A percentile compares a stretch with the other conserved stretches of the same genome.
Evolutionary conservation across 1,139 yeast genomes (phyloP).

Genomic region (Sugiyamaella neomexicana): DNA sequence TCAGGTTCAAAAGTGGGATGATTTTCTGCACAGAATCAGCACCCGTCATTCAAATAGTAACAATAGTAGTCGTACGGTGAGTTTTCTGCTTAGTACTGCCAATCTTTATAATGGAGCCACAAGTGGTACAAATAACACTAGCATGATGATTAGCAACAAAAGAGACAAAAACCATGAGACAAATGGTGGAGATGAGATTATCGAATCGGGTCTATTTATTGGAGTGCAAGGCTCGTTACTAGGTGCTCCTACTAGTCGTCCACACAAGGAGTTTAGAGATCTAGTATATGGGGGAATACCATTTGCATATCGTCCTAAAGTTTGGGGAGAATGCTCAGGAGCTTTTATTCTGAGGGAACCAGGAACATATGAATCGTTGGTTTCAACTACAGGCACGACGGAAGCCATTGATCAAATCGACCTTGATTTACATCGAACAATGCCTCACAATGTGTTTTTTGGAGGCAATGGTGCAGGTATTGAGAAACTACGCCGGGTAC

Average conservation of each 20-base stretch:
- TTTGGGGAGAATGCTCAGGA: conserved; percentile 60
- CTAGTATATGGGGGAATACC: conserved; percentile 53
- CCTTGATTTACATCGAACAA: conserved; percentile 56
- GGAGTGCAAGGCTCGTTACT: conserved; percentile 45
- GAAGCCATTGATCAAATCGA: conserved; percentile 54
- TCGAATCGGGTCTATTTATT: conserved; percentile 41
- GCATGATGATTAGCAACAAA: not conserved
- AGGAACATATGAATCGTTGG: conserved; percentile 48
- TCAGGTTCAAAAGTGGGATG: conserved; percentile 41
- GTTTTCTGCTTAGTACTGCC: conserved; percentile 17
- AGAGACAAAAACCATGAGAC: not conserved
- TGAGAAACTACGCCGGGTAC: conserved; percentile 49
- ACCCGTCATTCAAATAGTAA: conserved; percentile 11
- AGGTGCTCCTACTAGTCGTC: conserved; percentile 22
- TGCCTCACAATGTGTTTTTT: conserved; percentile 58
- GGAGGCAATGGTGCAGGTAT: conserved; percentile 58
- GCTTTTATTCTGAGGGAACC: conserved; percentile 50
- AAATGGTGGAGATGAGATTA: conserved; percentile 21
- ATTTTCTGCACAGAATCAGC: conserved; percentile 36
- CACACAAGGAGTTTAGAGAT: conserved; percentile 42
- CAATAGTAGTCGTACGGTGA: not conserved
- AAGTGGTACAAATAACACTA: not conserved
- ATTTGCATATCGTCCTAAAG: conserved; percentile 47
- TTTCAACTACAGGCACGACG: conserved; percentile 25
- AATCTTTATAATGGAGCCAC: conserved; percentile 6